phyloP scores from a whole-genome alignment of 2,329 filamentous ascomycete genomes.

The Talaromyces verruculosus region DNA sequence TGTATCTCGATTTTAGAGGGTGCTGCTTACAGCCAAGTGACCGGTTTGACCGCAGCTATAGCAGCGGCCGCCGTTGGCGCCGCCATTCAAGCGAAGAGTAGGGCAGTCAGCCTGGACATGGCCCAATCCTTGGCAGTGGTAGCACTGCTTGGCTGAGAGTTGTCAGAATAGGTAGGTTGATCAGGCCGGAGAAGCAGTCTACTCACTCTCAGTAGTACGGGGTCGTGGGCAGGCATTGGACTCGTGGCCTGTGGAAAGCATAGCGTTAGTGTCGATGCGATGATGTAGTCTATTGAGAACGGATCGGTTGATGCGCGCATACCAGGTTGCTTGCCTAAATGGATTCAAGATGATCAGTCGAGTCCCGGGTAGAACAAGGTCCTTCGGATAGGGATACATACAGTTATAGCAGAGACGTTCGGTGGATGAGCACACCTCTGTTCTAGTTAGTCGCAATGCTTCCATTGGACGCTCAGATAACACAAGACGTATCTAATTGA shows the following conservation, averaged over 20 bases:
- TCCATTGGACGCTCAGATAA: background rate
- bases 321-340: slow-evolving; percentile 49
- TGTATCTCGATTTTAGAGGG: background rate
- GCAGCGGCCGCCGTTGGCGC: slow-evolving; percentile 79
- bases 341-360: slow-evolving; percentile 25
- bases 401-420: slow-evolving; percentile 99
- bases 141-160: slow-evolving; percentile 87
- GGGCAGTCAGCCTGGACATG: slow-evolving; percentile 99
- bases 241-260: slow-evolving; percentile 68
- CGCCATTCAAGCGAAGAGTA: slow-evolving; percentile 83
- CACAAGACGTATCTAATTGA: background rate
- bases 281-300: slow-evolving; percentile 4
- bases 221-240: slow-evolving; percentile 96
- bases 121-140: slow-evolving; percentile 97
- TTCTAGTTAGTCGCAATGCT: slow-evolving; percentile 43
- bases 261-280: slow-evolving; percentile 7
- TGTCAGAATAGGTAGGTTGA: slow-evolving; percentile 16
- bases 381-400: slow-evolving; percentile 48
- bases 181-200: background rate
- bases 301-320: slow-evolving; percentile 27
- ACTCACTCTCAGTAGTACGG: slow-evolving; percentile 84
- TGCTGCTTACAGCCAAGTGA: slow-evolving; percentile 74
- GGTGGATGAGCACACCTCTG: slow-evolving; percentile 93
- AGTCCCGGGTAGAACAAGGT: background rate
- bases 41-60: slow-evolving; percentile 94